These are phyloP conservation scores for Clonostachys rosea DNA, from an alignment of 2,329 filamentous ascomycete species.

Conservation along the genomic window DNA sequence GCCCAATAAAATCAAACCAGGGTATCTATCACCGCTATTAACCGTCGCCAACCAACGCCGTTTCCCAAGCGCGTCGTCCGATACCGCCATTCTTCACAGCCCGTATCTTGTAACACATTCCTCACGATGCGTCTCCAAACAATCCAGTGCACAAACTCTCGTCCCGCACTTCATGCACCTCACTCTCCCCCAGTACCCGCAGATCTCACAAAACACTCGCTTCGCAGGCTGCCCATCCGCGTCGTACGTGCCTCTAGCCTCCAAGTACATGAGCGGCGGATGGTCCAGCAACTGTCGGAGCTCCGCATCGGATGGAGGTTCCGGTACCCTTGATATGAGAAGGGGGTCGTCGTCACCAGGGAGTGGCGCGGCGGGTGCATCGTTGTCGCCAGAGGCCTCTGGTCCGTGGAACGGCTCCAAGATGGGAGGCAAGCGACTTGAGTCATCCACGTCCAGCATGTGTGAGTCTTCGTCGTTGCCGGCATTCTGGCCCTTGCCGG, in stretches of 20 bases:
- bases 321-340: constrained; percentile 53
- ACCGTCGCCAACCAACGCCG: too few species aligned
- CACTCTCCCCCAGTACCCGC: constrained; percentile 77
- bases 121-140: constrained; percentile 66
- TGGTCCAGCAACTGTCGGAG: constrained; percentile 59
- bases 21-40: too few species aligned
- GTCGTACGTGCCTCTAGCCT: constrained; percentile 48
- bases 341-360: constrained; percentile 52
- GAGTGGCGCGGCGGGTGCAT: constrained; percentile 28
- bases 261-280: constrained; percentile 64
- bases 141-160: constrained; percentile 72
- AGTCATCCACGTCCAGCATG: constrained; percentile 13
- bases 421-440: too few species aligned
- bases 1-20: too few species aligned
- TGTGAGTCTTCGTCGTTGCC: constrained; percentile 14
- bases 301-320: constrained; percentile 53
- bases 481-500: constrained; percentile 8
- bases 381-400: constrained; percentile 8
- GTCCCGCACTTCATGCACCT: constrained; percentile 75
- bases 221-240: constrained; percentile 29
- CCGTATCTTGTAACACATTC: constrained; percentile 66
- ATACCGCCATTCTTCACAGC: constrained; percentile 14
- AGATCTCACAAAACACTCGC: constrained; percentile 71
- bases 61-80: too few species aligned
- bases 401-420: background rate